Conservation (phyloP, 306 rosid genomes). For the Pyrus bretschneideri region DNA sequence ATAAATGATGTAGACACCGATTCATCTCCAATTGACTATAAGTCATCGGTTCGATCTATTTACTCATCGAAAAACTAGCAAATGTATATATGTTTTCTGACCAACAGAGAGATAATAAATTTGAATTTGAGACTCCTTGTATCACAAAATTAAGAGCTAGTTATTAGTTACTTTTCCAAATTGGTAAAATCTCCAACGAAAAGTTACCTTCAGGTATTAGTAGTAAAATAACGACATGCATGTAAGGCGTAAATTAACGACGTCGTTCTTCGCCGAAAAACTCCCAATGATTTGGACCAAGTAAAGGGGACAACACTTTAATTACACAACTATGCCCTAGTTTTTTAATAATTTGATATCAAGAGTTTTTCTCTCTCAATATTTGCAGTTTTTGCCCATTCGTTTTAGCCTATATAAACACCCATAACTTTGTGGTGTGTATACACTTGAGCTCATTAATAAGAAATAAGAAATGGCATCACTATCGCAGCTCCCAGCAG, state of each 20-base stretch:
- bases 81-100: too few species aligned
- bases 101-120: too few species aligned
- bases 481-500: background rate
- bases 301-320: too few species aligned
- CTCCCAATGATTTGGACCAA: too few species aligned
- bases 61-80: too few species aligned
- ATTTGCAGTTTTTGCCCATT: background rate
- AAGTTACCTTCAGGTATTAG: background rate
- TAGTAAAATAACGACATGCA: background rate
- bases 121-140: too few species aligned
- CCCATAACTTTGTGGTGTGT: background rate
- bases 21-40: too few species aligned
- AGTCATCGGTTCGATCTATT: too few species aligned
- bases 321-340: too few species aligned
- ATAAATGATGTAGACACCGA: too few species aligned
- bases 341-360: too few species aligned
- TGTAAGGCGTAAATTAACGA: background rate
- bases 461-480: constrained; percentile 12
- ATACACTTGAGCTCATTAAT: background rate
- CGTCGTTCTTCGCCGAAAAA: background rate
- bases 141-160: too few species aligned
- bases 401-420: background rate
- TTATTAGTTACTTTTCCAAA: background rate
- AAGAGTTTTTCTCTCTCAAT: background rate
- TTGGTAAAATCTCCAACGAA: background rate